These are phyloP conservation scores for Hypericum androsaemum DNA, from an alignment of 345 rosid species.

Conservation along the genomic window DNA sequence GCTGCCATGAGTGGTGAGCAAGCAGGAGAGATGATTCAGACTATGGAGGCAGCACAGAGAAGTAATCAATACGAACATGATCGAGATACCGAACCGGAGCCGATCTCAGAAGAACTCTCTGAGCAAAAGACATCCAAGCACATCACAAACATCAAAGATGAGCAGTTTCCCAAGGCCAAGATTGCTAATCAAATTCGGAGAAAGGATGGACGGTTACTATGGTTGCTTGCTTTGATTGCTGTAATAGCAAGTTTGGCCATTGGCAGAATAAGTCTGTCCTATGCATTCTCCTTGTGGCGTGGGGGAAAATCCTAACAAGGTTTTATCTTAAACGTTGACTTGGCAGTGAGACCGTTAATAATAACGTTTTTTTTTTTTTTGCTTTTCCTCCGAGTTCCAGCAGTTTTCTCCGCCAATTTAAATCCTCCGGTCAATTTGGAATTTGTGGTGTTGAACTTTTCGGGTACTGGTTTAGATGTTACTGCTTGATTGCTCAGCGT, in stretches of 20 bases:
- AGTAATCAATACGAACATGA: constrained; percentile 3
- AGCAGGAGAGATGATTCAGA: constrained; percentile 8
- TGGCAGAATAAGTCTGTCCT: constrained; percentile 44
- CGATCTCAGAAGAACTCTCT: constrained; percentile 14
- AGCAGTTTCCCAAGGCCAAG: constrained; percentile 15
- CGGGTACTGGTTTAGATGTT: too few relatives aligned
- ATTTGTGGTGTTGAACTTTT: too few relatives aligned
- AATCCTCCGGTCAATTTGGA: too few relatives aligned
- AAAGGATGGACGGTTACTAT: constrained; percentile 29
- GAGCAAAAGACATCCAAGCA: constrained; percentile 14
- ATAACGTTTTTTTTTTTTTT: too few relatives aligned
- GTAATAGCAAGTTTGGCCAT: constrained; percentile 48
- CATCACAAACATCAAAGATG: constrained; percentile 13
- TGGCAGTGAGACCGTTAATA: too few relatives aligned
- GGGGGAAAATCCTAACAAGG: too few relatives aligned
- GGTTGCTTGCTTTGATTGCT: constrained; percentile 57
- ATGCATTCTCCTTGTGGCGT: too few relatives aligned
- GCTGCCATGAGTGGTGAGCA: constrained; percentile 44
- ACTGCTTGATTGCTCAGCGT: too few relatives aligned
- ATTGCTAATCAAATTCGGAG: constrained; percentile 27
- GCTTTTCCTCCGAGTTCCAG: too few relatives aligned
- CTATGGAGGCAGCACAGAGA: constrained; percentile 9
- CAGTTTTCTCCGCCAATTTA: too few relatives aligned
- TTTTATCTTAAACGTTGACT: too few relatives aligned
- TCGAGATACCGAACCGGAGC: constrained; percentile 15